Evolutionary conservation across 2,329 filamentous ascomycete genomes (phyloP).

Genomic region (Paraconiothyrium sp.): DNA sequence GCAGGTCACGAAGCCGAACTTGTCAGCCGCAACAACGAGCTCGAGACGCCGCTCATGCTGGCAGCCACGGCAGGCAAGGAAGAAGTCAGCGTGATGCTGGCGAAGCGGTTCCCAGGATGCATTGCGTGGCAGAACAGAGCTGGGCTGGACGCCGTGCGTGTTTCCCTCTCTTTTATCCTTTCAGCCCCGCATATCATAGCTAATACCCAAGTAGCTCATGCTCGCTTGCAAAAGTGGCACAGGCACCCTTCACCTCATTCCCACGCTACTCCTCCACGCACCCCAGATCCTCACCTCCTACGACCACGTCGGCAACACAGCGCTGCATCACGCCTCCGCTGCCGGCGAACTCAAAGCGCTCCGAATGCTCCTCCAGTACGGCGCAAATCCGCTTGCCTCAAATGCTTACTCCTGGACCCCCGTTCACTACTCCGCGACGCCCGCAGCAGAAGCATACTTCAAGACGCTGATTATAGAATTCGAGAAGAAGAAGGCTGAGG

Average conservation of each 20-base stretch:
- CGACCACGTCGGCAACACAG: constrained; percentile 83
- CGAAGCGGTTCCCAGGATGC: constrained; percentile 68
- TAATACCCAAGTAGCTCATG: constrained; percentile 42
- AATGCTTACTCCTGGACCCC: constrained; percentile 86
- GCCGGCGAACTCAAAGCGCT: constrained; percentile 82
- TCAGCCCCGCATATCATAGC: constrained; percentile 17
- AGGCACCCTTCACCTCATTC: constrained; percentile 56
- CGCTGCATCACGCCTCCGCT: constrained; percentile 84
- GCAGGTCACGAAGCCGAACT: constrained; percentile 78
- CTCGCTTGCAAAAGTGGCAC: constrained; percentile 49
- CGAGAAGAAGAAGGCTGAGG: constrained; percentile 67
- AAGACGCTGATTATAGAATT: constrained; percentile 78
- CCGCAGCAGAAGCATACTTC: constrained; percentile 85
- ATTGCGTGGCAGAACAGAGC: constrained; percentile 72
- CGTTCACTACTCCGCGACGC: constrained; percentile 81
- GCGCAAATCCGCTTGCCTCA: constrained; percentile 75
- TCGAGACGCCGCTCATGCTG: constrained; percentile 84
- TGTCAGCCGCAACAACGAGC: constrained; percentile 79
- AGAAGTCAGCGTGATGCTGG: constrained; percentile 77
- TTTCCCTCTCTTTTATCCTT: constrained; percentile 9
- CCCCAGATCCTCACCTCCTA: constrained; percentile 42
- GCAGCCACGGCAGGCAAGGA: constrained; percentile 75
- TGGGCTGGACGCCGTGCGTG: constrained; percentile 73
- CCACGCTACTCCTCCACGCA: constrained; percentile 44
- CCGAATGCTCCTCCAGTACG: constrained; percentile 78